Evolutionary conservation across 345 rosid species (phyloP).

Genomic region (Boechera stricta): DNA sequence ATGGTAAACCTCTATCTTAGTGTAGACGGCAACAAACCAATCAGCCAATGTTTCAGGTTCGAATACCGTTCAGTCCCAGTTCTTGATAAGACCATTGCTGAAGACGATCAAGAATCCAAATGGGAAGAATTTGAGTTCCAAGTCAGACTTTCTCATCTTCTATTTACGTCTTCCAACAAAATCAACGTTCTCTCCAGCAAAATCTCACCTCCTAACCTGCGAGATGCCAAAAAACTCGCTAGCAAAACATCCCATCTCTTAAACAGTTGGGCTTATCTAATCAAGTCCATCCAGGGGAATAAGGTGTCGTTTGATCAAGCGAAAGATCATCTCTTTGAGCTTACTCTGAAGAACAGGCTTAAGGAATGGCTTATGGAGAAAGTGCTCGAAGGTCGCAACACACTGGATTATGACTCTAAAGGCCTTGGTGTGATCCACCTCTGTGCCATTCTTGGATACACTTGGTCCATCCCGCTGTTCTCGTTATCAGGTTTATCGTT

Average conservation of each 20-base stretch:
- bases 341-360: slow-evolving; percentile 70
- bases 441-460: slow-evolving; percentile 86
- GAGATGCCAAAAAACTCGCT: slow-evolving; percentile 69
- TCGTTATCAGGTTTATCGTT: slow-evolving; percentile 80
- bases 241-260: slow-evolving; percentile 56
- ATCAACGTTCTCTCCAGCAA: slow-evolving; percentile 62
- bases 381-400: slow-evolving; percentile 63
- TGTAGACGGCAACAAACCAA: slow-evolving; percentile 76
- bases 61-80: slow-evolving; percentile 63
- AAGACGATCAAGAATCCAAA: slow-evolving; percentile 53
- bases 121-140: slow-evolving; percentile 79
- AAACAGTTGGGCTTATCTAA: slow-evolving; percentile 71
- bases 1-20: slow-evolving; percentile 69
- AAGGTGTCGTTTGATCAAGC: slow-evolving; percentile 62
- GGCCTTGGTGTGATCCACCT: slow-evolving; percentile 94
- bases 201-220: slow-evolving; percentile 54
- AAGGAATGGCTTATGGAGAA: slow-evolving; percentile 94
- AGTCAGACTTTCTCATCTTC: slow-evolving; percentile 78
- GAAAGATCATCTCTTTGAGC: slow-evolving; percentile 67
- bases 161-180: slow-evolving; percentile 70
- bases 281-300: slow-evolving; percentile 62
- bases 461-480: slow-evolving; percentile 79
- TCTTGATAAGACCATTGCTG: slow-evolving; percentile 45
- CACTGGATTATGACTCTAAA: slow-evolving; percentile 64
- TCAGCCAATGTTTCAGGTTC: slow-evolving; percentile 76